phyloP scores from a whole-genome alignment of 768 basidiomycete species.

The Lentinus brumalis region DNA sequence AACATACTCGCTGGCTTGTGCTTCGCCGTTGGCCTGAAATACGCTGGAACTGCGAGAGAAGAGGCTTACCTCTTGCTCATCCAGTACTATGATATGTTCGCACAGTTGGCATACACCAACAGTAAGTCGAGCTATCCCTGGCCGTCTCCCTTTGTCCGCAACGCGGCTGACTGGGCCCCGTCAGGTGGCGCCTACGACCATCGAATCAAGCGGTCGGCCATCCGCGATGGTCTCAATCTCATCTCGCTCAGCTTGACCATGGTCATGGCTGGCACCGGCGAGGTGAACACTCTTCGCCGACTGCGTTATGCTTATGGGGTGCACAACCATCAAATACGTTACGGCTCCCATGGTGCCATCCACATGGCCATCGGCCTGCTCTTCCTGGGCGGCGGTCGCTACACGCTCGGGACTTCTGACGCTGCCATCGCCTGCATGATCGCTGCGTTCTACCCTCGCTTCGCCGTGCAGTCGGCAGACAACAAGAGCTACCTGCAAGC shows the following conservation, averaged over 20 bases:
- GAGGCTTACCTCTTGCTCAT: conserved; percentile 86
- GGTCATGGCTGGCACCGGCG: conserved; percentile 98
- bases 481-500: conserved; percentile 92
- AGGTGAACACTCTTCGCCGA: conserved; percentile 84
- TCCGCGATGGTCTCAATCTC: conserved; percentile 85
- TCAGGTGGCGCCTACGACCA: conserved; percentile 81
- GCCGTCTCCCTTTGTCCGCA: not conserved
- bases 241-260: conserved; percentile 86
- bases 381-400: conserved; percentile 91
- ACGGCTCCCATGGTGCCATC: conserved; percentile 87
- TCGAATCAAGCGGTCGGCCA: conserved; percentile 83
- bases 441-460: conserved; percentile 90
- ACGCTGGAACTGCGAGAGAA: conserved; percentile 89
- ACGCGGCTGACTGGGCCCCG: conserved; percentile 3
- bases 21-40: conserved; percentile 90
- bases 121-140: conserved; percentile 45
- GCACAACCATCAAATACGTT: conserved; percentile 71
- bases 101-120: conserved; percentile 64
- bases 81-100: conserved; percentile 79
- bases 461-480: conserved; percentile 71
- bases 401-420: conserved; percentile 89
- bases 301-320: conserved; percentile 90
- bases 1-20: conserved; percentile 91
- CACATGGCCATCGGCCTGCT: conserved; percentile 90
- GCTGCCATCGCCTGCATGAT: conserved; percentile 90